Percentiles rank a stretch among this genome's conserved stretches.
These are phyloP conservation scores for Calonectria ilicicola DNA, from an alignment of 2,329 filamentous ascomycete species.

Conservation along the genomic window DNA sequence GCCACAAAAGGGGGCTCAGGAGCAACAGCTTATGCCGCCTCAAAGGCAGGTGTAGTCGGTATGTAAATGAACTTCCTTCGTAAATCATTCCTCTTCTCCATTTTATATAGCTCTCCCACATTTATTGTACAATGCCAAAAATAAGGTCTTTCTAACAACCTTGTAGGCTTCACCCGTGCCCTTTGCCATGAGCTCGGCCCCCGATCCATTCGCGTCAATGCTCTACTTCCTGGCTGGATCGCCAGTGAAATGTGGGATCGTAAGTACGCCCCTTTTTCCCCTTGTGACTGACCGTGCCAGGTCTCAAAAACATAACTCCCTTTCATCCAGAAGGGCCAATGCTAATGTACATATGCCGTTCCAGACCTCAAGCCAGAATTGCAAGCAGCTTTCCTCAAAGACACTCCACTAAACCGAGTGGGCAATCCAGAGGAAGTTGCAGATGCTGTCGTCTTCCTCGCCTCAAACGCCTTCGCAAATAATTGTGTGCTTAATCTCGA, in stretches of 20 bases:
- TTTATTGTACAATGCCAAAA: conserved; percentile 39
- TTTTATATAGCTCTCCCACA: conserved; percentile 29
- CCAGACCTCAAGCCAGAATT: conserved; percentile 54
- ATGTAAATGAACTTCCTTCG: conserved; percentile 40
- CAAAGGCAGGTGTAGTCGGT: conserved; percentile 84
- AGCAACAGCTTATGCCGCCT: conserved; percentile 79
- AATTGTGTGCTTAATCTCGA: conserved; percentile 90
- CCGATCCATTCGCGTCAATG: conserved; percentile 79
- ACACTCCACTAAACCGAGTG: conserved; percentile 75
- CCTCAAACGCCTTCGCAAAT: conserved; percentile 83
- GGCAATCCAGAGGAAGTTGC: conserved; percentile 79
- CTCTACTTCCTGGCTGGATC: conserved; percentile 86
- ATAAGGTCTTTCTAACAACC: conserved; percentile 31
- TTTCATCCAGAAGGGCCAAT: conserved; percentile 34
- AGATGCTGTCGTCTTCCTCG: conserved; percentile 84
- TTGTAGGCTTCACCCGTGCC: conserved; percentile 74
- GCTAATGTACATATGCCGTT: conserved; percentile 54
- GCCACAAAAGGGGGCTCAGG: conserved; percentile 77
- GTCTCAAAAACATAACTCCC: conserved; percentile 17
- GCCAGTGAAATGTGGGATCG: conserved; percentile 83
- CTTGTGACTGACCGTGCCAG: conserved; percentile 18
- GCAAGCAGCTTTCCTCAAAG: conserved; percentile 52
- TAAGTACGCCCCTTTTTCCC: conserved; percentile 54
- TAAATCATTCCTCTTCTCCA: conserved; percentile 23
- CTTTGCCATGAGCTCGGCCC: conserved; percentile 72